phyloP scores from a whole-genome alignment of 2,329 filamentous ascomycete genomes.

The Cordyceps pruinosa region DNA sequence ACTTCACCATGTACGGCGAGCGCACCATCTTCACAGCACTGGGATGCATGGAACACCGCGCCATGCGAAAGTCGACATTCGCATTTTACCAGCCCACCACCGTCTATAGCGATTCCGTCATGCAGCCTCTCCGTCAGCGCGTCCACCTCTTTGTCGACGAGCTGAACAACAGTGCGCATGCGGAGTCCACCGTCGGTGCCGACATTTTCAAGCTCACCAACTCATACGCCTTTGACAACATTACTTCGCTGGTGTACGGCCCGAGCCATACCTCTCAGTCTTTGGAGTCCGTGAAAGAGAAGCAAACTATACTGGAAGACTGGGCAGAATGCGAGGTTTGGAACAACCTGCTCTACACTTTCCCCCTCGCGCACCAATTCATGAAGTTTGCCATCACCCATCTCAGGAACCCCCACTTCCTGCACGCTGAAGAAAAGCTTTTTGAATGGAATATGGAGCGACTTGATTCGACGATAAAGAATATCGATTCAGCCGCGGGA shows the following conservation, averaged over 20 bases:
- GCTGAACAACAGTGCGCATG: neutral
- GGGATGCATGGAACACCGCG: neutral
- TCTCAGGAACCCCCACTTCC: neutral
- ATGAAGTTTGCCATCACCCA: neutral
- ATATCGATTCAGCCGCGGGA: neutral
- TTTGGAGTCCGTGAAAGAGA: neutral
- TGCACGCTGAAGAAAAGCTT: neutral
- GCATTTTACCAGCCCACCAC: neutral
- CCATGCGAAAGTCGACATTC: slow-evolving; percentile 2
- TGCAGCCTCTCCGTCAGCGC: neutral
- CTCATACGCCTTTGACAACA: slow-evolving; percentile 4
- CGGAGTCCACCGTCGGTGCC: neutral
- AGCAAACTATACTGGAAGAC: neutral
- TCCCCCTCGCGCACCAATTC: neutral
- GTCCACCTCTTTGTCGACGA: neutral
- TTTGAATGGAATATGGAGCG: slow-evolving; percentile 2
- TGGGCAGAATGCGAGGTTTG: slow-evolving; percentile 5
- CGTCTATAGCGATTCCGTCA: neutral
- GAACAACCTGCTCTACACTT: slow-evolving; percentile 2
- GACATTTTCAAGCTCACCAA: slow-evolving; percentile 2
- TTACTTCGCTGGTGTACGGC: neutral
- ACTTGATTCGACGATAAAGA: neutral
- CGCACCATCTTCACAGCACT: slow-evolving; percentile 4
- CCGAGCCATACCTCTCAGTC: neutral
- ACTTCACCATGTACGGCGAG: slow-evolving; percentile 6